Evolutionary conservation across 2,329 filamentous ascomycete genomes (phyloP).

Genomic region (Cephalotrichum gorgonifer): DNA sequence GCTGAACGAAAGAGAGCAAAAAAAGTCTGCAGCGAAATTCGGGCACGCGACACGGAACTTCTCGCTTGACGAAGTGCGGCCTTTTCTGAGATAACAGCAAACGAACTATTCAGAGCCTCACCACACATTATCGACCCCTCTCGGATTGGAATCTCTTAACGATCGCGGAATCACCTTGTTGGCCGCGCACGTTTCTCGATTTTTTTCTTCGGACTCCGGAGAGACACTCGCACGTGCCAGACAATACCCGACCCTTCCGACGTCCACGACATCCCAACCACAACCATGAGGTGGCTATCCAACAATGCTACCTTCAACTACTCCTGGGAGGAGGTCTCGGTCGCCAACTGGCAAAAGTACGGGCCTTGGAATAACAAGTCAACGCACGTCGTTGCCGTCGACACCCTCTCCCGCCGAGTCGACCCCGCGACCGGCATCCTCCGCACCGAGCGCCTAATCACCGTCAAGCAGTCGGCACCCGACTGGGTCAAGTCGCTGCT

Average conservation of each 20-base stretch:
- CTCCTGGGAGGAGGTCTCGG: slow-evolving; percentile 96
- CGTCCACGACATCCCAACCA: neutral
- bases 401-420: slow-evolving; percentile 68
- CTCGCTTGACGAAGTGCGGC: no score
- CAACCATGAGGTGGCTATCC: slow-evolving; percentile 85
- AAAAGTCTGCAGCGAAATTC: no score
- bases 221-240: neutral
- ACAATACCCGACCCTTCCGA: neutral
- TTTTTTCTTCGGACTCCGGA: neutral
- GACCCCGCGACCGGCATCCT: slow-evolving; percentile 48
- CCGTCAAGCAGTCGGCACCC: slow-evolving; percentile 54
- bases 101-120: no score
- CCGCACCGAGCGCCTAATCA: slow-evolving; percentile 52
- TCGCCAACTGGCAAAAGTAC: slow-evolving; percentile 98
- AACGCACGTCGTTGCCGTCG: slow-evolving; percentile 92
- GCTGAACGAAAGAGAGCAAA: no score
- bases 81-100: no score
- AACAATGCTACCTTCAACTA: slow-evolving; percentile 88
- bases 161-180: no score
- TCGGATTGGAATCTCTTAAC: no score
- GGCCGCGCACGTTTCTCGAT: no score
- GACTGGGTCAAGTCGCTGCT: slow-evolving; percentile 75
- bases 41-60: no score
- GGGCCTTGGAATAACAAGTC: slow-evolving; percentile 98
- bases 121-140: no score